Evolutionary conservation across 345 rosid genomes (phyloP).

Genomic region (Anastatica hierochuntica): DNA sequence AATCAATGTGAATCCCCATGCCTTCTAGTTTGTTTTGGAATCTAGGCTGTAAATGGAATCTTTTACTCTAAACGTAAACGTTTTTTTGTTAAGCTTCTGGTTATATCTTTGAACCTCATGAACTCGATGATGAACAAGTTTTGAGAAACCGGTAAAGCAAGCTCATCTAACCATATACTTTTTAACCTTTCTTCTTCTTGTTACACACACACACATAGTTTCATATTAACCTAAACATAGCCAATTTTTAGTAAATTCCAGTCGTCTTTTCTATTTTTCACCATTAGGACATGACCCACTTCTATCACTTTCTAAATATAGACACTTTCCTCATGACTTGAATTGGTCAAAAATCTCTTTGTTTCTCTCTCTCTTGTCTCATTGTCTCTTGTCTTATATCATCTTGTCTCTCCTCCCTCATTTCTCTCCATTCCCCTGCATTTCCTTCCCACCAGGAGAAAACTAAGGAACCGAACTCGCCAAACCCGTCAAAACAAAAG

Average conservation of each 20-base stretch:
- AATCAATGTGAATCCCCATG: no score
- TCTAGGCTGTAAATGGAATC: neutral
- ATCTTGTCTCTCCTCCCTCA: constrained; percentile 31
- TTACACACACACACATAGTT: constrained; percentile 13
- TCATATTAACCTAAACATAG: constrained; percentile 15
- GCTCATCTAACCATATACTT: constrained; percentile 16
- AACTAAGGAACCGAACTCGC: constrained; percentile 29
- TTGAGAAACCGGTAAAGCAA: constrained; percentile 2
- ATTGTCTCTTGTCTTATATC: constrained; percentile 26
- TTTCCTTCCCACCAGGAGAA: constrained; percentile 36
- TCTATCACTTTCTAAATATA: constrained; percentile 21
- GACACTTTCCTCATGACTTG: constrained; percentile 27
- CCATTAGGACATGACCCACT: constrained; percentile 20
- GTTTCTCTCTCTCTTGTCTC: constrained; percentile 14
- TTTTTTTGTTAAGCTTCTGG: constrained; percentile 8
- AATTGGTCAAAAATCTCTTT: constrained; percentile 30
- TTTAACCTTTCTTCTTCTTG: constrained; percentile 6
- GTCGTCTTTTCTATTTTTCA: constrained; percentile 24
- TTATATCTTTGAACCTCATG: constrained; percentile 2
- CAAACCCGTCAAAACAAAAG: constrained; percentile 19
- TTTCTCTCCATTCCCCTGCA: constrained; percentile 39
- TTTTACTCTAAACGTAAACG: neutral
- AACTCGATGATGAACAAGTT: neutral
- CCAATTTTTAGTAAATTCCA: constrained; percentile 25
- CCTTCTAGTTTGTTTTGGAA: constrained; percentile 5